Evolutionary conservation across 768 basidiomycete genomes (phyloP), one percentile per base, ranked within the genome.

Genomic region (Mycena metata): DNA sequence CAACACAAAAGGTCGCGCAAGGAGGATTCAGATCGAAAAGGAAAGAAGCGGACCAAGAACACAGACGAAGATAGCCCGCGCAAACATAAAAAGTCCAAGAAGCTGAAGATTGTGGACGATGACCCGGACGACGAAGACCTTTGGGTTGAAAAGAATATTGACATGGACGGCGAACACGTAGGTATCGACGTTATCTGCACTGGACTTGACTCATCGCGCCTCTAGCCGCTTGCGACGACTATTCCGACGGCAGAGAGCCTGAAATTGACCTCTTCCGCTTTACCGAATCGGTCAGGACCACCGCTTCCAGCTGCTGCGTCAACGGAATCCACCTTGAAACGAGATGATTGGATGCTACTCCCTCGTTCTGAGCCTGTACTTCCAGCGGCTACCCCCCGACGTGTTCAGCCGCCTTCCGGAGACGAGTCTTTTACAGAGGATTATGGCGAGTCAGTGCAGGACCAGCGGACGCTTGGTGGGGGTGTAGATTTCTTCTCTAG

Each of bases 331-430:
- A 79, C 79, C 30, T 72, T 91, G 16, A 82, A 88, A 73, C 86
- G 95, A 21, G 95, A 96, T 69, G 91, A 94, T 42, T 98, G 96
- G 96, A 97, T 98, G 96, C 80, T 96, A 35, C 67, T 78, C n/a
- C 83, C 84, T 26, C 67, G 77, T n/a, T 73, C 81, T 55, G 70
- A 76, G n/a, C 77, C 81, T 47, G 54, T 71, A 13, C 16, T 78
- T 15, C 79, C 78, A 4, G 43, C 56, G 0, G 76, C 75, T 71
- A 61, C 69, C 49, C 55, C 71, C 65, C 78, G 67, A 69, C 73
- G 71, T 54, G 63, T 69, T 21, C 66, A 49, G 45, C 60, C 43
- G 43, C 72, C 75, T 30, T 64, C 67, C 12, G 78, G 75, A 0
- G 84, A 88, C 23, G 88, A 91, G 26, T 81, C 87, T 5, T 79